Base-by-base conservation (phyloP, 495 filamentous ascomycete genomes). In the Venustampulla echinocandica region DNA sequence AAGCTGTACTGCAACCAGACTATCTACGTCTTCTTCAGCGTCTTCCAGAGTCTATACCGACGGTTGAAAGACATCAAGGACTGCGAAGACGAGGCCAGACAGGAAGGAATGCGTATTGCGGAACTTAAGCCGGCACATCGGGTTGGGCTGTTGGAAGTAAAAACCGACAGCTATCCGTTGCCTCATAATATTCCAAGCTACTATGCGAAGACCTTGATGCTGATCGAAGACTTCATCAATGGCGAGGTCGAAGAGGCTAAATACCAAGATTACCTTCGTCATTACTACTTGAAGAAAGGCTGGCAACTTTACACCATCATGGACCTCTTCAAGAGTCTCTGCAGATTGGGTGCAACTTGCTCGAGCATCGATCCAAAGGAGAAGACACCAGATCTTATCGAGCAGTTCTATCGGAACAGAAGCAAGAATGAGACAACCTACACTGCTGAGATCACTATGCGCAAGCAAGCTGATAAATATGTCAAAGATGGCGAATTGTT, bases 401-500 rank as follows among this genome's bases (percentile, higher is more conserved):
- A 84, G 50, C 75, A 85, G 13, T 95, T 89, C 70, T 79, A 89
- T 55, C 79, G 78, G 55, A 85, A 88, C 61, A 80, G 87, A 1
- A 77, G 84, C 37, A 81, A 81, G 56, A 80, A 85, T 4, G 80
- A 85, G 58, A 95, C 85, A 0, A 92, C 87, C 14, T 85, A 84
- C 51, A 77, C 85, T 52, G 79, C 80, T 9, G 90, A 95, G 65
- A 83, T 95, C 43, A 81, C 81, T 44, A 85, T 87, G 46, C 78
- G 88, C 19, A 92, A 88, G 65, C 84, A 84, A 50, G 87, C 90
- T 2, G 86, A 94, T 61, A 85, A 85, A 61, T 71, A 84, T 55
- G 74, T 87, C 49, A 92, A 88, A 68, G 88, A 95, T 50, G 83
- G 80, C n/a, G 87, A 95, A 53, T 77, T 90, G 53, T 96, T 87